Base-by-base conservation (phyloP, 2,329 filamentous ascomycete species). In the Fusarium neocosmosporiellum region DNA sequence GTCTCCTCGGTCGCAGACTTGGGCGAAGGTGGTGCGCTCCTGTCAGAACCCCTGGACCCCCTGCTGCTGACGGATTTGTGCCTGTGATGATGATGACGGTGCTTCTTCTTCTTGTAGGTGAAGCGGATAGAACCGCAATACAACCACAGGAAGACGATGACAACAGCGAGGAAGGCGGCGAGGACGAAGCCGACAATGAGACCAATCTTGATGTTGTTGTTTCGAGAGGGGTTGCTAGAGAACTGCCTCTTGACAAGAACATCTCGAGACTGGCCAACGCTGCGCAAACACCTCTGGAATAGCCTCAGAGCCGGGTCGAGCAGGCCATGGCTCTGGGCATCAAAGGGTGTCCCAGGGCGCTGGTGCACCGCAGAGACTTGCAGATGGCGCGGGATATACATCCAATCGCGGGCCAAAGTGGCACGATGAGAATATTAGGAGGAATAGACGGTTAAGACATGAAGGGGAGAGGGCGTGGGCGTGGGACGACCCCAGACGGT, bases 181-280 rank as follows among this genome's bases (percentile, higher is more conserved):
- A 86, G 76, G 5, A 83, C 76, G 43, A 86, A 76, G 65, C 82
- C 84, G 50, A 86, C 81, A 5, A 84, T 80, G 66, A 85, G 78
- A 62, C 84, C 84, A 63, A 85, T 86, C 36, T 81, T 83, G 60
- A 80, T 78, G 72, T 85, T 83, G 36, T 80, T 81, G 41, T 82
- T 80, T 18, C 81, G 74, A 53, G 71, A 60, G 7, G 76, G 70
- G 48, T 76, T 74, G 36, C 69, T 67, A 36, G 78, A 78, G 63
- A 78, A 77, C 58, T 80, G 79, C 18, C 78, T 75, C 55, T 69
- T 71, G n/a, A 55, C 29, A 29, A 75, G 36, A 10, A 16, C 10
- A 5, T 24, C 22, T 22, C 31, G 20, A 33, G 60, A 37, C 31
- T 41, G 53, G 29, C n/a, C 46, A 48, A 31, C 24, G 10, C 34